These are phyloP conservation scores for Tolypocladium cylindrosporum DNA, from an alignment of 2,329 filamentous ascomycete species.

Conservation along the genomic window DNA sequence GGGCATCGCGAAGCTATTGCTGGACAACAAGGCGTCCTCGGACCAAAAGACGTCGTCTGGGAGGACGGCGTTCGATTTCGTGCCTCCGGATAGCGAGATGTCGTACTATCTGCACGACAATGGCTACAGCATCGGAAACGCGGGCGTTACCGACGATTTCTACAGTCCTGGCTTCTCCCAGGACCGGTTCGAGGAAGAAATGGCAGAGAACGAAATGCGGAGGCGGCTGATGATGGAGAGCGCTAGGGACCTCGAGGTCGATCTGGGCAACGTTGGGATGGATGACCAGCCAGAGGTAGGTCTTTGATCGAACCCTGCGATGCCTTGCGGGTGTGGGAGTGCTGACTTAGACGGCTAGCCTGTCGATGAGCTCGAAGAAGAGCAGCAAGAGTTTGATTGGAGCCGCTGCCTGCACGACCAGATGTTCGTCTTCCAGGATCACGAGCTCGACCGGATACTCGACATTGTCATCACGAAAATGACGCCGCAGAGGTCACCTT, in stretches of 20 bases:
- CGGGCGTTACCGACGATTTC: constrained; percentile 77
- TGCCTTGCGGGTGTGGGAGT: neutral
- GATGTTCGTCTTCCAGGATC: constrained; percentile 99
- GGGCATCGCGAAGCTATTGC: constrained; percentile 80
- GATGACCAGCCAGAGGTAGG: constrained; percentile 88
- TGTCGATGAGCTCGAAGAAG: constrained; percentile 73
- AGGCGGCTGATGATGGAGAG: constrained; percentile 99
- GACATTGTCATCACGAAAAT: constrained; percentile 97
- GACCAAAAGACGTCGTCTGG: constrained; percentile 93
- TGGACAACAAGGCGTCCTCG: constrained; percentile 90
- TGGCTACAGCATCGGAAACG: constrained; percentile 80
- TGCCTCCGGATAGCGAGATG: constrained; percentile 91
- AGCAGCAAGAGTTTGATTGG: constrained; percentile 94
- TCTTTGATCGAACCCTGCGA: neutral
- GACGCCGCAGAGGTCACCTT: constrained; percentile 88
- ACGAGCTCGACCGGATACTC: constrained; percentile 81
- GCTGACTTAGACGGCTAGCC: constrained; percentile 32
- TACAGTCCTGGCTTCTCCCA: constrained; percentile 88
- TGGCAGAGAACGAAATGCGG: constrained; percentile 93
- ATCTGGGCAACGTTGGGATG: constrained; percentile 87
- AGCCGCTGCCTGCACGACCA: constrained; percentile 89
- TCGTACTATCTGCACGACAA: constrained; percentile 91
- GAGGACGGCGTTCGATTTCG: constrained; percentile 90
- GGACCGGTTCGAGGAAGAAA: constrained; percentile 91
- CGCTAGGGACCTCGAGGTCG: constrained; percentile 90